Percentiles rank a stretch among this genome's conserved stretches.
Conservation (phyloP, 2,329 filamentous ascomycete species). For the Arthrobotrys musiformis region DNA sequence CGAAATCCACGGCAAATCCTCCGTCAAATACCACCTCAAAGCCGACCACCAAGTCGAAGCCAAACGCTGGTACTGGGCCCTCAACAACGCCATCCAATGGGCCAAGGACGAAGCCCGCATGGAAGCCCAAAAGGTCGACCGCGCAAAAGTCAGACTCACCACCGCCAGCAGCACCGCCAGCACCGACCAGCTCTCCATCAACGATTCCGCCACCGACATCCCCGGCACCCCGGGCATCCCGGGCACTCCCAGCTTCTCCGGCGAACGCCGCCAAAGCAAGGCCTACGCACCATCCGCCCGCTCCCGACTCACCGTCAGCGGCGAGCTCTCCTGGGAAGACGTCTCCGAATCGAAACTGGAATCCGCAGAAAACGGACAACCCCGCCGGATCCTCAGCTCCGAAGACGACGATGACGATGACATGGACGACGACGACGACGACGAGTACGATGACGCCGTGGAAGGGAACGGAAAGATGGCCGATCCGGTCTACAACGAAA, state of each 20-base stretch:
- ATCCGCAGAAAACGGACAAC: conserved; percentile 40
- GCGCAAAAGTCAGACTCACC: conserved; percentile 75
- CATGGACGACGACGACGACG: conserved; percentile 69
- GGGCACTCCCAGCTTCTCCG: conserved; percentile 64
- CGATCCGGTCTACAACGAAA: conserved; percentile 81
- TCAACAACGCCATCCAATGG: conserved; percentile 99
- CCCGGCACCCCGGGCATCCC: conserved; percentile 59
- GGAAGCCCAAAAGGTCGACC: conserved; percentile 71
- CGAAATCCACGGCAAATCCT: conserved; percentile 97
- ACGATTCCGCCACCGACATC: conserved; percentile 64
- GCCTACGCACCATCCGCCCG: conserved; percentile 34
- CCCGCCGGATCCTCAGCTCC: conserved; percentile 30
- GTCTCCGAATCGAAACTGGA: conserved; percentile 46
- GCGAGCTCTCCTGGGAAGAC: conserved; percentile 49
- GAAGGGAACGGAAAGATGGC: conserved; percentile 79
- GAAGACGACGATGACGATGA: conserved; percentile 62
- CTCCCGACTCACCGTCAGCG: conserved; percentile 52
- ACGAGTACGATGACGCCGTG: conserved; percentile 73
- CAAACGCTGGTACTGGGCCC: conserved; percentile 98
- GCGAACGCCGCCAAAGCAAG: conserved; percentile 58
- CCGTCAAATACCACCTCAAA: conserved; percentile 97
- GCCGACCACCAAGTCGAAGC: conserved; percentile 98
- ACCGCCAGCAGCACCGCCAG: conserved; percentile 66
- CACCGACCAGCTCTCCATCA: conserved; percentile 36
- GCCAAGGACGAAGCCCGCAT: conserved; percentile 96